Evolutionary conservation across 768 basidiomycete genomes (phyloP), one percentile per base, ranked within the genome.

Genomic region (Kwoniella heveanensis): DNA sequence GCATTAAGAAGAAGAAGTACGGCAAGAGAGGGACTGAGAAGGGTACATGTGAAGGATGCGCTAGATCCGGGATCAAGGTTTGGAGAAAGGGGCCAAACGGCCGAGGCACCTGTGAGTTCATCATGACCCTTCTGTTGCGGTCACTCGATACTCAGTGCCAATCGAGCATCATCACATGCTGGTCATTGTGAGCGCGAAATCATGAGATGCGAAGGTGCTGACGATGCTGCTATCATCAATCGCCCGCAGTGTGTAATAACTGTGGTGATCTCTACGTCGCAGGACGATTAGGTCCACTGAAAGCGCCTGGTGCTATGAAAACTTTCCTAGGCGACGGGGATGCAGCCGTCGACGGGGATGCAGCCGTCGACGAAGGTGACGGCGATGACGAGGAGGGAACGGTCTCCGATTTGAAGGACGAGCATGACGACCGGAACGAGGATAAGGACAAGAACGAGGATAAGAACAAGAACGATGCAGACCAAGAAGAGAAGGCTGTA

Each of bases 21-120:
- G 57, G 29, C 4, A 65, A 62, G 51, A 62, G 72, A 44, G 54
- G 64, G 19, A 47, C 57, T 9, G 46, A 56, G 12, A 68, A 69
- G 6, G 64, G 55, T 25, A 64, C 62, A 1, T 76, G 74, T 57
- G 66, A 77, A 54, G 75, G 75, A 10, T 77, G 75, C 57, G 75
- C 62, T 2, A 59, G 49, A 30, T 53, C 51, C 13, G 63, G 60
- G 2, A 24, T 71, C 44, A 70, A 67, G 36, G 72, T 77, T 0
- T 77, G 75, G 75, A 48, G 75, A 44, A 72, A 54, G 36, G 75
- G 75, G 22, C 75, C 75, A 36, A 63, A 62, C 0, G 75, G 75
- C 0, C 54, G 37, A 30, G 65, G 65, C 10, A 77, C 75, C n/a
- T 37, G 75, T 77, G 56, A 72, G 75, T 69, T 7, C 25, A 29